Percentiles rank a stretch among this genome's conserved stretches.
phyloP scores from a whole-genome alignment of 495 filamentous ascomycete species.

The Cercophora samala region DNA sequence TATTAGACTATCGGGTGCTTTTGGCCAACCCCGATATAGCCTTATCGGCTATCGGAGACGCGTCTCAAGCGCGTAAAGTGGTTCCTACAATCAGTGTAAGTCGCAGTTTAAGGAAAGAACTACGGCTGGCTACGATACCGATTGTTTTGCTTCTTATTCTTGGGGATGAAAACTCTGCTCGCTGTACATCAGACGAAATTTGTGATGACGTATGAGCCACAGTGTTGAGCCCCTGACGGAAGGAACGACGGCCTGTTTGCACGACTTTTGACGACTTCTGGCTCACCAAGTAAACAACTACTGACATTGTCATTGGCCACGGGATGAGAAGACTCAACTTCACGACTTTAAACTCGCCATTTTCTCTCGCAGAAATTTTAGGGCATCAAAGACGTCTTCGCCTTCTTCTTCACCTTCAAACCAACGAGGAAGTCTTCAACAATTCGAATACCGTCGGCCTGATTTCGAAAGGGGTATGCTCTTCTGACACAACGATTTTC shows the following conservation, averaged over 20 bases:
- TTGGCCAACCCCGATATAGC: neutral
- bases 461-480: neutral
- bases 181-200: neutral
- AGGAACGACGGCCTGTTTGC: neutral
- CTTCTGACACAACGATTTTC: neutral
- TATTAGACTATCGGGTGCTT: neutral
- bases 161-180: neutral
- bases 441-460: neutral
- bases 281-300: neutral
- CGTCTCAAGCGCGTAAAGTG: neutral
- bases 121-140: neutral
- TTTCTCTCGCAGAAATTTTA: neutral
- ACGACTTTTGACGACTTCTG: neutral
- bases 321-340: neutral
- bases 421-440: neutral
- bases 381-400: neutral
- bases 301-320: neutral
- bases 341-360: neutral
- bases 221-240: neutral
- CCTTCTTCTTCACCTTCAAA: neutral
- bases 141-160: neutral
- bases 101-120: neutral
- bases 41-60: neutral
- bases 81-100: neutral
- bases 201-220: neutral